Evolutionary conservation across 176 grass and related monocot species (phyloP).

Genomic region (Ananas comosus): DNA sequence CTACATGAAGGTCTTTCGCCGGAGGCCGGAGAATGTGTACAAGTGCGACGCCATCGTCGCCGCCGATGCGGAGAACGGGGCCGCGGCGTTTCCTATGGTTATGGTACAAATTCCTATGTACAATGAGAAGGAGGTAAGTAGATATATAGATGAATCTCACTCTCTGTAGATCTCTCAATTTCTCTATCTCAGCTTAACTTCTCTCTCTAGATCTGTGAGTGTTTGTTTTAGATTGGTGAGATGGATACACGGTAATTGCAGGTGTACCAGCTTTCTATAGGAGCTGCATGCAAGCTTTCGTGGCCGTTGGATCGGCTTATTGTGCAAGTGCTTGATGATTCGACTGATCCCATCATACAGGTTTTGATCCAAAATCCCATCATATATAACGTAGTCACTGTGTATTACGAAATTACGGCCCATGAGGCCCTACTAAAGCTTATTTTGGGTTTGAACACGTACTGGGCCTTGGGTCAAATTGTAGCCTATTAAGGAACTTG

Average conservation of each 20-base stretch:
- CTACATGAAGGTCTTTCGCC: slow-evolving; percentile 21
- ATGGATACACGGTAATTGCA: slow-evolving; percentile 5
- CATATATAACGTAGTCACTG: too few species aligned
- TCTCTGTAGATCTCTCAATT: neutral
- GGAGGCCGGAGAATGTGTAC: slow-evolving; percentile 51
- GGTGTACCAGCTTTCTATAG: slow-evolving; percentile 75
- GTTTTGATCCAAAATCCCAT: neutral
- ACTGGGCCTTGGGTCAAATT: too few species aligned
- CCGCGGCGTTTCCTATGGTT: neutral
- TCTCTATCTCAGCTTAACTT: neutral
- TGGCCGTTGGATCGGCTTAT: slow-evolving; percentile 67
- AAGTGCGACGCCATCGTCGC: slow-evolving; percentile 30
- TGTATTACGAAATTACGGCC: too few species aligned
- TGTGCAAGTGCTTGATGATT: slow-evolving; percentile 76
- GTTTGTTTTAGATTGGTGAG: neutral
- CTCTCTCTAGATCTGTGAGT: neutral
- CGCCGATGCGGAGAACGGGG: slow-evolving; percentile 20
- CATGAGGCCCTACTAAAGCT: too few species aligned
- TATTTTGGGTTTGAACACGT: too few species aligned
- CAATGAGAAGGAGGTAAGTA: neutral
- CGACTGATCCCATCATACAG: slow-evolving; percentile 32
- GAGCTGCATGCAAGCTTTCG: slow-evolving; percentile 57
- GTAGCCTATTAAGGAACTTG: too few species aligned
- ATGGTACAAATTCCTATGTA: neutral
- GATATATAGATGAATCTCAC: neutral